Conservation (phyloP, 352 stramenopile species). For the Globisporangium middletonii region DNA sequence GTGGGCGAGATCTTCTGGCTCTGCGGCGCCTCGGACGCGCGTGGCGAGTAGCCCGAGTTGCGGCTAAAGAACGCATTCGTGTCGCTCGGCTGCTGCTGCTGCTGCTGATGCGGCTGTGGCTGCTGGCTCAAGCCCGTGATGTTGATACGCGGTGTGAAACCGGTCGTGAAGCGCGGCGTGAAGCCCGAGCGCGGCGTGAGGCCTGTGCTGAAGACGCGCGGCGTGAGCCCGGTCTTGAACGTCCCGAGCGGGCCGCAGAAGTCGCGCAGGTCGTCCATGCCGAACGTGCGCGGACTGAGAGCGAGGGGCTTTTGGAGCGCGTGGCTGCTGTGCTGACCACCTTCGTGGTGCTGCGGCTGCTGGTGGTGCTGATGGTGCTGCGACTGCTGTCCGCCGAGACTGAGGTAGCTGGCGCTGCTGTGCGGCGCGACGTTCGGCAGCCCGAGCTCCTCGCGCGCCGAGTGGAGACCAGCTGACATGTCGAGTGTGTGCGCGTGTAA, state of each 20-base stretch:
- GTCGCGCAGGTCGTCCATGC: constrained; percentile 81
- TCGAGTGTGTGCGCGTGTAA: neutral
- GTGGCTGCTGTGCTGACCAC: constrained; percentile 12
- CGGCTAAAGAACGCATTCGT: constrained; percentile 40
- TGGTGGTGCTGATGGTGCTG: neutral
- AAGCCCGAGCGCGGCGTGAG: constrained; percentile 77
- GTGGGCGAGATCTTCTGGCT: constrained; percentile 73
- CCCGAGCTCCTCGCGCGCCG: constrained; percentile 60
- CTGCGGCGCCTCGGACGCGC: constrained; percentile 29
- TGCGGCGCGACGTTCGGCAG: constrained; percentile 38
- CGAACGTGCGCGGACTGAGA: constrained; percentile 72
- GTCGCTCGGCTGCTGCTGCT: constrained; percentile 26
- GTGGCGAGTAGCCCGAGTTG: constrained; percentile 55
- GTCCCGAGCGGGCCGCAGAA: constrained; percentile 72
- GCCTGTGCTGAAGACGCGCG: constrained; percentile 74
- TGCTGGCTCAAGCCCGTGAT: constrained; percentile 36
- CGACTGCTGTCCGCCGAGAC: constrained; percentile 25
- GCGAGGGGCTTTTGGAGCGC: constrained; percentile 62
- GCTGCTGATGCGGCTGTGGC: constrained; percentile 11
- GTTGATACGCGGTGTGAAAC: constrained; percentile 71
- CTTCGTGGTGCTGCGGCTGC: neutral
- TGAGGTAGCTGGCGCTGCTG: constrained; percentile 10
- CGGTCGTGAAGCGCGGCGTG: constrained; percentile 72
- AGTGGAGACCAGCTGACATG: constrained; percentile 67
- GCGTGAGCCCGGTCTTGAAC: constrained; percentile 82